phyloP scores from a whole-genome alignment of 495 filamentous ascomycete genomes.

The Neurospora cerealis region DNA sequence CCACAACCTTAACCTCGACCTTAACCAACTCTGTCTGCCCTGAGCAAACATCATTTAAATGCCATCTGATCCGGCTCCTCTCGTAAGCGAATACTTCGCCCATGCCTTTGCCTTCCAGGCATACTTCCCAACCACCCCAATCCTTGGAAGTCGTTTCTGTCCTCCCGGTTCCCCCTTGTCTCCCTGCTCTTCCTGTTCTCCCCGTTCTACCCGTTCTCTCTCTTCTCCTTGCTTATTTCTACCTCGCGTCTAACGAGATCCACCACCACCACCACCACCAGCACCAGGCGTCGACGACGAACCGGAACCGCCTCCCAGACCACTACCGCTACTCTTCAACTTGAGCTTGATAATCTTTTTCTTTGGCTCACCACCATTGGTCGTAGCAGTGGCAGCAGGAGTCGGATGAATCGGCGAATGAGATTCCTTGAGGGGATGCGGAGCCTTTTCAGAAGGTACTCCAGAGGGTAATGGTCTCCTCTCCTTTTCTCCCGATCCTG shows the following conservation, averaged over 20 bases:
- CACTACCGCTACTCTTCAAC: slow-evolving; percentile 13
- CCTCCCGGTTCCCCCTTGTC: not conserved
- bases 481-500: not conserved
- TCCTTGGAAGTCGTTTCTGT: not conserved
- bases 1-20: not conserved
- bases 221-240: not conserved
- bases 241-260: not conserved
- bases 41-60: not conserved
- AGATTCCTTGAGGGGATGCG: not conserved
- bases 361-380: not conserved
- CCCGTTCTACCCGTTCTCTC: not conserved
- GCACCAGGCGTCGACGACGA: not conserved
- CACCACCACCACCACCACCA: not conserved
- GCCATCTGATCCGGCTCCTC: not conserved
- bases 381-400: not conserved
- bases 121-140: not conserved
- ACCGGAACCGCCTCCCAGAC: not conserved
- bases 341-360: slow-evolving; percentile 30
- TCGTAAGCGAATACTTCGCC: not conserved
- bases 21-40: not conserved
- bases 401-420: not conserved
- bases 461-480: slow-evolving; percentile 1
- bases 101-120: not conserved
- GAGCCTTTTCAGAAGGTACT: not conserved
- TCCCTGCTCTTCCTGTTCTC: not conserved